Evolutionary conservation across 2,329 filamentous ascomycete genomes (phyloP), one percentile per base, ranked within the genome.

Genomic region (Pezicula rhizophila): DNA sequence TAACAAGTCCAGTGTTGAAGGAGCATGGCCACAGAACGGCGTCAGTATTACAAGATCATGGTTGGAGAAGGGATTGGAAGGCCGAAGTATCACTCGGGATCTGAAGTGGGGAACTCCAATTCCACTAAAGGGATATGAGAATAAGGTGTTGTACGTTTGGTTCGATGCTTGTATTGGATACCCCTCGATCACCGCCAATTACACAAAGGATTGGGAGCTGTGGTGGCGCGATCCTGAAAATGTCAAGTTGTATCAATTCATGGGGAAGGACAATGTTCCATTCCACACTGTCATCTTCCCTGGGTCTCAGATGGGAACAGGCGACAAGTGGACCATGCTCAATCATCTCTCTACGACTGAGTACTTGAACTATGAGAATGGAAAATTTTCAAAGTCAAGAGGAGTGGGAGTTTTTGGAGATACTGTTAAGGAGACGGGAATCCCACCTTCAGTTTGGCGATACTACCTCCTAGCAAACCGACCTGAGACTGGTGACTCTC

Each of bases 251-350:
- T 96, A 93, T 68, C 91, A 96, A 71, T 95, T 96, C 75, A 88
- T 96, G 81, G 91, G 91, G 70, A 96, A 96, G 67, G 87, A 92
- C 67, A 91, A 92, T 57, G 87, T 74, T 15, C 70, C 70, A 51
- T 93, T 92, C 75, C 90, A 96, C 71, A 87, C 86, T 40, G 87
- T 96, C 61, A 90, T 95, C 64, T 96, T 95, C 75, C 92, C 92
- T 1, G 87, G 80, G 26, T 90, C 84, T 38, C 87, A 96, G 66
- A 76, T 96, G 10, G 91, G 91, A 49, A 92, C 90, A 0, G 75
- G 78, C 40, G 85, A 95, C 59, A 83, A 84, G 54, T 96, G 91
- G 91, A 96, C 89, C 43, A 88, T 85, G 79, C 79, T 95, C 31
- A 83, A 95, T 70, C 87, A 90, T 62, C 78, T 96, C 45, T 93